These are phyloP conservation scores for Euphrasia arctica DNA, from an alignment of 305 asterid species.

Conservation along the genomic window DNA sequence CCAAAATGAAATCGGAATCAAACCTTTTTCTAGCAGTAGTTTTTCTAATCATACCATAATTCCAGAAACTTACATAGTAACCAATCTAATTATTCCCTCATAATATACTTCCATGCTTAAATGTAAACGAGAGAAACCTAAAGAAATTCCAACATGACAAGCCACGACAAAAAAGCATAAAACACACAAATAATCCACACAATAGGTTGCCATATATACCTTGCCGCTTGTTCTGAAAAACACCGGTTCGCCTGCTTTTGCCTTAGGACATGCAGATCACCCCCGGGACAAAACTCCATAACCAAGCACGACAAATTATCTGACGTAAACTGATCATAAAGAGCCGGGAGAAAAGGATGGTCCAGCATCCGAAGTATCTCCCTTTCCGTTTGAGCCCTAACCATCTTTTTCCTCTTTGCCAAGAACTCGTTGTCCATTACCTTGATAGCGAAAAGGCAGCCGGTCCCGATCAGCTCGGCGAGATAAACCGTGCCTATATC, in stretches of 20 bases:
- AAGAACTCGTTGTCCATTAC: conserved; percentile 93
- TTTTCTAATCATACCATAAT: not conserved
- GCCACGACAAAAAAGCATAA: conserved; percentile 8
- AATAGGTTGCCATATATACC: conserved; percentile 38
- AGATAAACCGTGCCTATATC: conserved; percentile 94
- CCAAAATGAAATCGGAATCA: too few species aligned
- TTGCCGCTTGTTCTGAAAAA: conserved; percentile 82
- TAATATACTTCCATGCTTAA: conserved; percentile 1
- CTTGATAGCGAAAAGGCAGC: conserved; percentile 77
- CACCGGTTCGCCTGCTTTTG: conserved; percentile 79
- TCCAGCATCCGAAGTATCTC: conserved; percentile 87
- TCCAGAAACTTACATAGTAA: not conserved
- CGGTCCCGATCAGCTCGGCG: conserved; percentile 69
- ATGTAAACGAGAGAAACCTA: conserved; percentile 6
- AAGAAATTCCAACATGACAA: not conserved
- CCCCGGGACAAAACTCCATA: conserved; percentile 95
- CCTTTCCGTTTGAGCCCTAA: conserved; percentile 89
- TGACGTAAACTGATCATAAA: conserved; percentile 81
- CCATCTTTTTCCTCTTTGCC: conserved; percentile 68
- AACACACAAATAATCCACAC: not conserved
- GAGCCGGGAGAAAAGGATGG: conserved; percentile 94
- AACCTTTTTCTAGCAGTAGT: too few species aligned
- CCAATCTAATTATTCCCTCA: conserved; percentile 4
- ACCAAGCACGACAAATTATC: conserved; percentile 81
- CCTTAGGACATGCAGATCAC: conserved; percentile 88